phyloP scores from a whole-genome alignment of 192 early-diverging fungal genomes.

The Gigaspora rosea region DNA sequence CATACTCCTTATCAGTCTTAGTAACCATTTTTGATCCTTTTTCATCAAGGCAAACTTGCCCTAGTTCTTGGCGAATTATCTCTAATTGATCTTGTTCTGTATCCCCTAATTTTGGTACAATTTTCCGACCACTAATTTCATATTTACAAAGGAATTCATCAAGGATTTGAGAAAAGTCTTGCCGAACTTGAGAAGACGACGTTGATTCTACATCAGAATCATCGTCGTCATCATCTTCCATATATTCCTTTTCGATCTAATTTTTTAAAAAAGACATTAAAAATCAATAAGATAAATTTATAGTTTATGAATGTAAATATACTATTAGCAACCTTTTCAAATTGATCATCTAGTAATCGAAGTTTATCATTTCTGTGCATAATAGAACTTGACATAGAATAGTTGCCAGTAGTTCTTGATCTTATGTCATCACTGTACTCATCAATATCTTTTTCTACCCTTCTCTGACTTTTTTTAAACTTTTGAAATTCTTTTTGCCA shows the following conservation, averaged over 20 bases:
- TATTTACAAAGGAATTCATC: slow-evolving; percentile 80
- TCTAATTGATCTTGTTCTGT: slow-evolving; percentile 59
- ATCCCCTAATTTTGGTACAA: slow-evolving; percentile 67
- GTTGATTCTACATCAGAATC: slow-evolving; percentile 58
- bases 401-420: slow-evolving; percentile 51
- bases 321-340: slow-evolving; percentile 69
- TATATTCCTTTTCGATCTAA: slow-evolving; percentile 64
- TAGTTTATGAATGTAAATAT: background rate
- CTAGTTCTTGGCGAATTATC: slow-evolving; percentile 59
- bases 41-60: slow-evolving; percentile 39
- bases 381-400: slow-evolving; percentile 91
- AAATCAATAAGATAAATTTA: slow-evolving; percentile 37
- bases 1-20: slow-evolving; percentile 46
- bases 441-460: slow-evolving; percentile 42
- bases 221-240: slow-evolving; percentile 54
- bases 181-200: slow-evolving; percentile 53
- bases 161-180: slow-evolving; percentile 74
- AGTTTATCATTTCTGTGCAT: slow-evolving; percentile 93
- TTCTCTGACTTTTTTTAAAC: slow-evolving; percentile 50
- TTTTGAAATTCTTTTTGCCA: slow-evolving; percentile 62
- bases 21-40: slow-evolving; percentile 45
- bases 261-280: slow-evolving; percentile 30
- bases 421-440: slow-evolving; percentile 53
- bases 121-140: slow-evolving; percentile 69
- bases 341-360: slow-evolving; percentile 89